phyloP scores from a whole-genome alignment of 179 eudicot genomes.

The Silene coronaria region DNA sequence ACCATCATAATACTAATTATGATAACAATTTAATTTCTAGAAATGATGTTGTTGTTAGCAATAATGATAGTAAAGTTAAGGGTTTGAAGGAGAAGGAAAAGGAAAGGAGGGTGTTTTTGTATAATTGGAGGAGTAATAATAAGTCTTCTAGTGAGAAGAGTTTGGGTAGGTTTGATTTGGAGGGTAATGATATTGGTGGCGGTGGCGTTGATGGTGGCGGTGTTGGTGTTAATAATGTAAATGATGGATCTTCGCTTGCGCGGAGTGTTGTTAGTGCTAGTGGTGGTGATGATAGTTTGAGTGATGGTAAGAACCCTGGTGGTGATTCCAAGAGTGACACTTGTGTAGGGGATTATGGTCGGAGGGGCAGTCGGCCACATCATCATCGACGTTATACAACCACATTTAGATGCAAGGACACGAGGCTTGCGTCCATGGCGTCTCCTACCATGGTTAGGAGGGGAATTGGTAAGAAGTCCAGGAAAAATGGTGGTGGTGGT shows the following conservation, averaged over 20 bases:
- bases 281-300: slow-evolving; percentile 53
- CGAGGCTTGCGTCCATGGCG: slow-evolving; percentile 29
- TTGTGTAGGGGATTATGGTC: slow-evolving; percentile 37
- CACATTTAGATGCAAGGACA: slow-evolving; percentile 36
- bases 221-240: slow-evolving; percentile 16
- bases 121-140: slow-evolving; percentile 76
- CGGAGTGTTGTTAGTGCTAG: slow-evolving; percentile 31
- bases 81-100: slow-evolving; percentile 27
- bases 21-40: slow-evolving; percentile 14
- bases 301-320: slow-evolving; percentile 54
- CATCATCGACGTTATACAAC: slow-evolving; percentile 24
- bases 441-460: slow-evolving; percentile 47
- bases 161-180: slow-evolving; percentile 36
- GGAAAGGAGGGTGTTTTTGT: slow-evolving; percentile 57
- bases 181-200: slow-evolving; percentile 19
- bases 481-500: slow-evolving; percentile 30
- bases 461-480: slow-evolving; percentile 41
- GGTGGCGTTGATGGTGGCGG: not conserved
- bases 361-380: slow-evolving; percentile 13
- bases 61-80: slow-evolving; percentile 17
- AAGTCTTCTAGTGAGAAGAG: slow-evolving; percentile 68
- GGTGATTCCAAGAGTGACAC: slow-evolving; percentile 66
- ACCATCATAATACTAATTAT: slow-evolving; percentile 21
- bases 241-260: slow-evolving; percentile 40
- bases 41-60: slow-evolving; percentile 18